phyloP scores from a whole-genome alignment of 2,329 filamentous ascomycete species.

The Immersiporthe knoxdaviesiana region DNA sequence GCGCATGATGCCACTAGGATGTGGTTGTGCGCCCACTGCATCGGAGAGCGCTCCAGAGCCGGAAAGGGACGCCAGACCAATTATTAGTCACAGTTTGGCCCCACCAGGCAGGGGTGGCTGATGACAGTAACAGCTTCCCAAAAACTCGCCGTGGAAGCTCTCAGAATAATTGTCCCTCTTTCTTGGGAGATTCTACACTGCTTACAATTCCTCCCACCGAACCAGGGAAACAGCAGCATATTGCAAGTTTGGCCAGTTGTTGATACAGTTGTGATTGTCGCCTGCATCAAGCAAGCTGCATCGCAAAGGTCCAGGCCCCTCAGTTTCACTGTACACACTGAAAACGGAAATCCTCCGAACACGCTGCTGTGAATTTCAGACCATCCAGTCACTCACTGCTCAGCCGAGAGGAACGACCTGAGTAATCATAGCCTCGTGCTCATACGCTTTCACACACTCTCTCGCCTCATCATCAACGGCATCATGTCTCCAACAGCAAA shows the following conservation, averaged over 20 bases:
- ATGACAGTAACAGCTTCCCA: conserved; percentile 10
- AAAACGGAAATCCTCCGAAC: conserved; percentile 1
- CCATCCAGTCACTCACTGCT: neutral
- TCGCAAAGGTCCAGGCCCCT: neutral
- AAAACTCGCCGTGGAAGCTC: conserved; percentile 7
- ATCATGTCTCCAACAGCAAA: conserved; percentile 27
- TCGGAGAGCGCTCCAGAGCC: conserved; percentile 4
- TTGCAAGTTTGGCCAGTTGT: neutral
- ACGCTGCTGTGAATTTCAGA: neutral
- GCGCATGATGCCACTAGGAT: conserved; percentile 11
- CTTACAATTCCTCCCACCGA: neutral
- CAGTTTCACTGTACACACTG: neutral
- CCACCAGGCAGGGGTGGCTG: conserved; percentile 12
- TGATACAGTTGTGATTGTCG: neutral
- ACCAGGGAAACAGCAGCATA: neutral
- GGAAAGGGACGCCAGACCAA: neutral
- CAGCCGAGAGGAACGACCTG: neutral
- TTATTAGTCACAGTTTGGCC: conserved; percentile 13
- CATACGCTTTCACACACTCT: neutral
- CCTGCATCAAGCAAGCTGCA: neutral
- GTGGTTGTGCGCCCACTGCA: conserved; percentile 1
- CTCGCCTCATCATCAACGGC: neutral
- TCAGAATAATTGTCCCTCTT: neutral
- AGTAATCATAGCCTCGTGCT: neutral
- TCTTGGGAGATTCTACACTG: neutral